Base-by-base conservation (phyloP, 2,329 filamentous ascomycete genomes). In the Diaporthe batatas region DNA sequence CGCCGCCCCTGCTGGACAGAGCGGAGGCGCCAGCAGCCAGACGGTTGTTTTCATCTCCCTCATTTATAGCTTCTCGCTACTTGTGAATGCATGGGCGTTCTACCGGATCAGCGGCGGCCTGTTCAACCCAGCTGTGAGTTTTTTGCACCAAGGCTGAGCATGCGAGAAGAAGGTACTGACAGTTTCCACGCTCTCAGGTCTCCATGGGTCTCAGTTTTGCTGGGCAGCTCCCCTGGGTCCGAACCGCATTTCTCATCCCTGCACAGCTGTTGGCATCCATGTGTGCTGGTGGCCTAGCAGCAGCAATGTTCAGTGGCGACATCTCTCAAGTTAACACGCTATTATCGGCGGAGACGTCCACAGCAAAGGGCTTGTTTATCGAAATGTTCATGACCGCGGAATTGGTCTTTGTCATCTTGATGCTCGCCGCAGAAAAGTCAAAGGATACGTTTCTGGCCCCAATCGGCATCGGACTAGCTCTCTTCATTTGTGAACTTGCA, bases 331-430 rank as follows among this genome's bases (percentile, higher is more conserved):
- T 62, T 8, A 62, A 62, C 39, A 62, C 57, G 23, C 12, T 44
- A 16, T 6, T 62, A 29, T 44, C 57, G 3, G 36, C 36, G 16
- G 57, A 29, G 3, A 62, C 57, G 23, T 42, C 57, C 6, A 62
- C 23, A 3, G 57, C 57, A 14, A 62, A 62, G 36, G 57, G 57
- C 2, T 25, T 62, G 2, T 62, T 62, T 10, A 62, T 62, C 11
- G 57, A 62, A n/a, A 62, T 62, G 57, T 62, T 62, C 12, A 62
- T 62, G 57, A 62, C 57, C 11, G 57, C 57, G 14, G 57, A 44
- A 21, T 16, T 62, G 57, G 57, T 62, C 12, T 62, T 62, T 25
- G 57, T 62, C 0, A 44, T 62, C 10, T 36, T 62, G 36, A 62
- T 62, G 57, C 57, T 62, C 3, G 57, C 57, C 8, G 57, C 36